Conservation (phyloP, 768 basidiomycete genomes). For the Lactifluus subvellereus region DNA sequence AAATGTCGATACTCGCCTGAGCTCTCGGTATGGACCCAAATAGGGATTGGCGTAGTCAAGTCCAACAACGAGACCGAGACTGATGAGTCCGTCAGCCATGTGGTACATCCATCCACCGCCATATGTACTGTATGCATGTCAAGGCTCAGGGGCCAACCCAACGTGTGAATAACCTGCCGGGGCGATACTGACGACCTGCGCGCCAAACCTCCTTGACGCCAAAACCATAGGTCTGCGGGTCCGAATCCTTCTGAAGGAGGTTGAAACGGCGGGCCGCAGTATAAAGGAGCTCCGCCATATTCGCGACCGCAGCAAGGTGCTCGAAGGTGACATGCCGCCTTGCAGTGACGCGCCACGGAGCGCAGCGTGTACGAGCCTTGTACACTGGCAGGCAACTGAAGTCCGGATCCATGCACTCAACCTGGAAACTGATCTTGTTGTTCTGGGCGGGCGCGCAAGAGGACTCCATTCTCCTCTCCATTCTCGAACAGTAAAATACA, state of each 20-base stretch:
- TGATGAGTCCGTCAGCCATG: conserved; percentile 87
- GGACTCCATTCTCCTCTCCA: neutral
- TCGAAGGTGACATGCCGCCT: too few species aligned
- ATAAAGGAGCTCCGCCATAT: too few species aligned
- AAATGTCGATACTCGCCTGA: conserved; percentile 57
- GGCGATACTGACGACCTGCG: conserved; percentile 56
- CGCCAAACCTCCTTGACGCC: conserved; percentile 98
- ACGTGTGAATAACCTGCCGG: conserved; percentile 86
- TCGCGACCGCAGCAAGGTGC: too few species aligned
- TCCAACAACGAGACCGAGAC: conserved; percentile 86
- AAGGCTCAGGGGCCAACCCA: conserved; percentile 78
- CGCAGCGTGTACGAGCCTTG: too few species aligned
- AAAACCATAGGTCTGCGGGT: conserved; percentile 93
- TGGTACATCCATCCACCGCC: conserved; percentile 96
- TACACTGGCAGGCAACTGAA: neutral
- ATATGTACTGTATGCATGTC: conserved; percentile 56
- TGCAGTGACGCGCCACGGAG: too few species aligned
- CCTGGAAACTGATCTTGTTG: neutral
- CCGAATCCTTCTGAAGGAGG: conserved; percentile 50
- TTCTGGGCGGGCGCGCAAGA: neutral
- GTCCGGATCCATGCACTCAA: neutral
- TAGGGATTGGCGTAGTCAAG: conserved; percentile 95
- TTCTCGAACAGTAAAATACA: neutral
- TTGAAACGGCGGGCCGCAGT: conserved; percentile 65
- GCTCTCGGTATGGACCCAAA: conserved; percentile 83